These are phyloP conservation scores for Saccharum spontaneum DNA, from an alignment of 176 grass and related monocot species.

Conservation along the genomic window DNA sequence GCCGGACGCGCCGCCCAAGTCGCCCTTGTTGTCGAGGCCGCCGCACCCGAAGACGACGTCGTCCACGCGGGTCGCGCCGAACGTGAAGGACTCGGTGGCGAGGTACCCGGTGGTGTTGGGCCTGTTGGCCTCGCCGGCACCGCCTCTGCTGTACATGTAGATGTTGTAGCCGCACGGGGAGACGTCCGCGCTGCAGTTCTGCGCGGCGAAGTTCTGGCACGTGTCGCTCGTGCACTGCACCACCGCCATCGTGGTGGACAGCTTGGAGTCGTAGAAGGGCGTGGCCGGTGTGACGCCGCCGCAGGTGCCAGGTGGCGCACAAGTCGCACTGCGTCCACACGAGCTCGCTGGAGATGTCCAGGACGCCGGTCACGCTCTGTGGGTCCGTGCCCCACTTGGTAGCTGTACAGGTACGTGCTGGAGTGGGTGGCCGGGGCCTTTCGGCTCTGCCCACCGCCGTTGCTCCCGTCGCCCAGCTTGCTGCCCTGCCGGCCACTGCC, in stretches of 20 bases:
- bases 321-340: constrained; percentile 5
- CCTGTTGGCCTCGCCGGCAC: too few relatives aligned
- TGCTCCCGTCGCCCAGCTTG: not conserved
- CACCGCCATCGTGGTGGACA: too few relatives aligned
- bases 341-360: constrained; percentile 29
- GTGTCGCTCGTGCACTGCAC: too few relatives aligned
- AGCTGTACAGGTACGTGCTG: constrained; percentile 10
- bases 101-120: not conserved
- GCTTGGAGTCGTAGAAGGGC: too few relatives aligned
- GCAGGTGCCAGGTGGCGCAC: not conserved
- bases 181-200: too few relatives aligned
- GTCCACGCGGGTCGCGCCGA: not conserved
- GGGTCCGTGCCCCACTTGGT: not conserved
- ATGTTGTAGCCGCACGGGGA: not conserved
- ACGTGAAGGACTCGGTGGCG: not conserved
- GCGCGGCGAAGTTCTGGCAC: too few relatives aligned
- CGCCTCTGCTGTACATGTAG: not conserved
- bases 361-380: not conserved
- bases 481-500: too few relatives aligned
- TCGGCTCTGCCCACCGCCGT: not conserved
- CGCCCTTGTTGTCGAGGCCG: not conserved
- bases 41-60: not conserved
- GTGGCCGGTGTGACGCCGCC: not conserved
- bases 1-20: not conserved
- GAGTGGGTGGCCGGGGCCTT: constrained; percentile 6